Evolutionary conservation across 139 green algal species (phyloP).

Genomic region (Closterium sp.): DNA sequence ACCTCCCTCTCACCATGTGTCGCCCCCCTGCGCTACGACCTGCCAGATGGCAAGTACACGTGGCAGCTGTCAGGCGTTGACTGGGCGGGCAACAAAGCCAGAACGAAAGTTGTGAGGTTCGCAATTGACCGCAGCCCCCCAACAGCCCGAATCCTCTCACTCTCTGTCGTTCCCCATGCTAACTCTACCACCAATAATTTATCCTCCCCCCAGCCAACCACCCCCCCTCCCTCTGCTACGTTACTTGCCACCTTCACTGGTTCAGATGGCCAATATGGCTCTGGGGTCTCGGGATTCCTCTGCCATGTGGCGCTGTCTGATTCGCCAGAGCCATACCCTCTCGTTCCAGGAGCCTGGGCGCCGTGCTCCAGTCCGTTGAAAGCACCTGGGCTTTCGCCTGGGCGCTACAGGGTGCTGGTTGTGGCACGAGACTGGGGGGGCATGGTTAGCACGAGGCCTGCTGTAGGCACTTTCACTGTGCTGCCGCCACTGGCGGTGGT

Average conservation of each 20-base stretch:
- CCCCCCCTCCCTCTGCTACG: not conserved
- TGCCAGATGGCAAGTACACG: conserved; percentile 11
- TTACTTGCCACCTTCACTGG: not conserved
- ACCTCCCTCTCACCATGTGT: not conserved
- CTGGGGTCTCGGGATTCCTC: not conserved
- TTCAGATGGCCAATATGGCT: not conserved
- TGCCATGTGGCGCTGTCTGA: not conserved
- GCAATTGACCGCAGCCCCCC: not conserved
- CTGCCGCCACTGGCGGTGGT: not conserved
- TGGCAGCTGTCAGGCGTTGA: conserved; percentile 3
- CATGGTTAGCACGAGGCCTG: not conserved
- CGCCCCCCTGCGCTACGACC: not conserved
- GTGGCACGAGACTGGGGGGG: not conserved
- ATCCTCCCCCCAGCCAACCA: not conserved
- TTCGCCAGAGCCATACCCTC: not conserved
- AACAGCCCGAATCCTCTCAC: not conserved
- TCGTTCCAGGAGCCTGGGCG: not conserved
- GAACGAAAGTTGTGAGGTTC: not conserved
- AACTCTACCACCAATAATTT: not conserved
- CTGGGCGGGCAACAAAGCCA: conserved; percentile 11
- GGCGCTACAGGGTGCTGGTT: not conserved
- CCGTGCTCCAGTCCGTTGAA: not conserved
- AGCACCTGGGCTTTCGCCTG: not conserved
- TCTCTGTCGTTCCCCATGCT: not conserved
- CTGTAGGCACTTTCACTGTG: not conserved